Evolutionary conservation across 805 yeast genomes (phyloP).

Genomic region (Myxozyma nipponensis): DNA sequence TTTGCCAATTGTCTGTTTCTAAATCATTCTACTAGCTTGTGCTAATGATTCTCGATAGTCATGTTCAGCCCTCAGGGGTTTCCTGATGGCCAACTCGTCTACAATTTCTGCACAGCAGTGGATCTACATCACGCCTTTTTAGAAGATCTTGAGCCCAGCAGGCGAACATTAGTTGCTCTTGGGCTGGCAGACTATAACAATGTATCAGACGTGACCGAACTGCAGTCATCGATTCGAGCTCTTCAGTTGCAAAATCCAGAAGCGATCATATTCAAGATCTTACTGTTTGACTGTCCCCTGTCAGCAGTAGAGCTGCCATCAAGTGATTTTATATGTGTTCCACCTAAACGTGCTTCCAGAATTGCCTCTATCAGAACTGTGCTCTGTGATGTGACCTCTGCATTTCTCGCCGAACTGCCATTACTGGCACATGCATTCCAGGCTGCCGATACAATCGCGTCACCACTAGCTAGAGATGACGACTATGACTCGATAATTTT

Average conservation of each 20-base stretch:
- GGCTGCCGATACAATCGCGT: conserved; percentile 27
- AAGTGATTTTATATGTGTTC: conserved; percentile 19
- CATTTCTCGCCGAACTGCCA: conserved; percentile 61
- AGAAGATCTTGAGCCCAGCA: conserved; percentile 84
- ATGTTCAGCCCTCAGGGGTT: conserved; percentile 79
- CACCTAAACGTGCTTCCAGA: conserved; percentile 34
- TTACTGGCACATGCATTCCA: conserved; percentile 45
- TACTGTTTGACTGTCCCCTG: conserved; percentile 50
- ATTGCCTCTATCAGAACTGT: conserved; percentile 49
- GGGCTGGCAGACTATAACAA: conserved; percentile 42
- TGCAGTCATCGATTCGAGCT: conserved; percentile 36
- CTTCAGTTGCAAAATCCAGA: conserved; percentile 49
- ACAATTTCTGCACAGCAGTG: conserved; percentile 47
- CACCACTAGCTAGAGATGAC: conserved; percentile 28
- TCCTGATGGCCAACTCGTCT: conserved; percentile 71
- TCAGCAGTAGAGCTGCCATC: conserved; percentile 16
- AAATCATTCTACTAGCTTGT: too few species aligned
- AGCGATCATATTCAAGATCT: conserved; percentile 51
- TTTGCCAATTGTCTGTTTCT: too few species aligned
- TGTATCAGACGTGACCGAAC: conserved; percentile 30
- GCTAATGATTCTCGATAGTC: too few species aligned
- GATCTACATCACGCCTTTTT: conserved; percentile 61
- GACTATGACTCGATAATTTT: conserved; percentile 25
- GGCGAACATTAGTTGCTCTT: conserved; percentile 64
- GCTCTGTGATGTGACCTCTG: conserved; percentile 58